Conservation (phyloP, 257 asterid species). For the Solanum verrucosum region DNA sequence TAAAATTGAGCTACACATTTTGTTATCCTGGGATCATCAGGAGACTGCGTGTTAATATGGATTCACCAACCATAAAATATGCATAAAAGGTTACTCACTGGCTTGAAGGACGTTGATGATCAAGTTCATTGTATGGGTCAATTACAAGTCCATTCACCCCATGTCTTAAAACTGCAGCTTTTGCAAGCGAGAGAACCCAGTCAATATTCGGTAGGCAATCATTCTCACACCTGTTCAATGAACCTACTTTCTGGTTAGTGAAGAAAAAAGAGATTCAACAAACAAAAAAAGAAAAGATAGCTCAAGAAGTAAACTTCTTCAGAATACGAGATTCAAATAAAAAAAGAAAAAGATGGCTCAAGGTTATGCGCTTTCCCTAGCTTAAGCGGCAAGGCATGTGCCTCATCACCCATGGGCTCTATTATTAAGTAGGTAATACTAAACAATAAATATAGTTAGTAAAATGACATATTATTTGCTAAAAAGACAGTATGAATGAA, state of each 20-base stretch:
- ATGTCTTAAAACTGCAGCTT: conserved; percentile 78
- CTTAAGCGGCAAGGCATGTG: background rate
- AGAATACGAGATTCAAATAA: background rate
- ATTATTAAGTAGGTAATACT: background rate
- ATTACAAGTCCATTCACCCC: conserved; percentile 92
- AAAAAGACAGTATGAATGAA: background rate
- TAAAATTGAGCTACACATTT: background rate
- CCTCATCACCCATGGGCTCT: background rate
- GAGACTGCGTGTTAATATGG: background rate
- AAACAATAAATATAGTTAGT: background rate
- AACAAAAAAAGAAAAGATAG: background rate
- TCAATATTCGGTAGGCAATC: conserved; percentile 80
- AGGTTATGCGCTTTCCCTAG: background rate
- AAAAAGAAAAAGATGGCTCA: background rate
- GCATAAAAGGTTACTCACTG: conserved; percentile 48
- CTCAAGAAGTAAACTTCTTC: background rate
- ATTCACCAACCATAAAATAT: background rate
- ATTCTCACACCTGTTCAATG: conserved; percentile 75
- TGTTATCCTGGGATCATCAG: background rate
- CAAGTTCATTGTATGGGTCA: conserved; percentile 97
- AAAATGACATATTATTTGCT: background rate
- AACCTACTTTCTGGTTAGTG: conserved; percentile 1
- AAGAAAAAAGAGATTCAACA: background rate
- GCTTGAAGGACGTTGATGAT: conserved; percentile 79
- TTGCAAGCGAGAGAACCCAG: conserved; percentile 95